phyloP scores from a whole-genome alignment of 345 rosid genomes.

The Salix brachista region DNA sequence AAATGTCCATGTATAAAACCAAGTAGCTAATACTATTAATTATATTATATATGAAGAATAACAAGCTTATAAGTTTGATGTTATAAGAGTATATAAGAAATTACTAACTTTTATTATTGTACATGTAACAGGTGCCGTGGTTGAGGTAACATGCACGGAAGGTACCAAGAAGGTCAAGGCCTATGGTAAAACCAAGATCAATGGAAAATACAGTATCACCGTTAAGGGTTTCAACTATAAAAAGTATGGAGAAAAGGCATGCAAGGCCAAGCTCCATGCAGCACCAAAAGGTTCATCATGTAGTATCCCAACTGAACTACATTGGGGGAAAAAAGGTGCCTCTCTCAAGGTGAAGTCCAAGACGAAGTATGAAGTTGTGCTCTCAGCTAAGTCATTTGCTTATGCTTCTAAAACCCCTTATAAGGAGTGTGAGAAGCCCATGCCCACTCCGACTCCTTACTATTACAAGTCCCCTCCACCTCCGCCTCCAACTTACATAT shows the following conservation, averaged over 20 bases:
- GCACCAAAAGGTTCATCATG: conserved; percentile 26
- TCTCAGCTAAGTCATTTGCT: conserved; percentile 28
- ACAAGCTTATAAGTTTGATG: not conserved
- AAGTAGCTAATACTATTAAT: too few species aligned
- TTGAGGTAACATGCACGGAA: conserved; percentile 29
- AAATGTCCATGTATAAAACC: too few species aligned
- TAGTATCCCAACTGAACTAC: conserved; percentile 21
- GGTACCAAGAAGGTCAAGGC: conserved; percentile 21
- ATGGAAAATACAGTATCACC: conserved; percentile 25
- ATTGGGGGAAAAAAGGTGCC: conserved; percentile 24
- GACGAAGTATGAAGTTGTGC: conserved; percentile 18
- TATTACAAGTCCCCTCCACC: conserved; percentile 27
- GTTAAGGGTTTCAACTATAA: conserved; percentile 22
- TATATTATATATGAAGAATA: too few species aligned
- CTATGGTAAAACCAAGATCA: conserved; percentile 28
- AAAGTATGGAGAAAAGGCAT: conserved; percentile 26
- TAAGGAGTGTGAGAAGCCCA: conserved; percentile 18
- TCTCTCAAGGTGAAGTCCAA: conserved; percentile 21
- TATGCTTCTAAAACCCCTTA: conserved; percentile 27
- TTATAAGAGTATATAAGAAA: not conserved
- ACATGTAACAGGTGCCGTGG: conserved; percentile 19
- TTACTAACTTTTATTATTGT: not conserved
- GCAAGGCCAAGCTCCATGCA: conserved; percentile 32
- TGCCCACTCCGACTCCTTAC: conserved; percentile 22
- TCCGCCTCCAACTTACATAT: not conserved